Evolutionary conservation across 108 stramenopile species (phyloP), one percentile per base, ranked within the genome.

Genomic region (Conticribra weissflogii): DNA sequence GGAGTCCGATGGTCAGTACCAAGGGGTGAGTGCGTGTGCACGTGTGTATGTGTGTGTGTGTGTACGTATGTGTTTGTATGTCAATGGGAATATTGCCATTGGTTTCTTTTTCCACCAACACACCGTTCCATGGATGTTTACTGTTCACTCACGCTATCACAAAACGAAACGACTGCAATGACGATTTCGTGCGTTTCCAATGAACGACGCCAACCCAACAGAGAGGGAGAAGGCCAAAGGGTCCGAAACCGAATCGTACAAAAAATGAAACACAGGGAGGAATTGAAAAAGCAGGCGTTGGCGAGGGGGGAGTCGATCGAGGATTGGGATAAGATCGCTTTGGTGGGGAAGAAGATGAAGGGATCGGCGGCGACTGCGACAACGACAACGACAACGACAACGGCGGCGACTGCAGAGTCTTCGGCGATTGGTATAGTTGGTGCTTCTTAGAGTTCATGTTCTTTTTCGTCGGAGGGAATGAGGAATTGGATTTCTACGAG

Each of bases 1-100:
- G 64, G 47, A 88, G 81, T 62, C 79, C 82, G 30, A 74, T 90
- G 59, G 83, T 87, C 30, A 58, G 18, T 52, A 68, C 60, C n/a
- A 76, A 62, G 68, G 75, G 58, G 72, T 66, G 66, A 66, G 72
- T 72, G n/a, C n/a, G n/a, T n/a, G n/a, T n/a, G n/a, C n/a, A n/a
- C n/a, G n/a, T n/a, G n/a, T n/a, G n/a, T n/a, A n/a, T n/a, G n/a
- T n/a, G 18, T 32, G 23, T 45, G 45, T 23, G 21, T 1, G 41
- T 2, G 44, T 22, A 23, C 23, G 28, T 41, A 21, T 29, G 27
- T 28, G 49, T 2, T 17, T 17, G 24, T 2, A 52, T 16, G 17
- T 21, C 23, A 28, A 17, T 63, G 22, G 25, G 15, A 19, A 12
- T 54, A 24, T 9, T 7, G 1, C 22, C 31, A 31, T 17, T 28